Percentiles rank a stretch among this genome's conserved stretches.
phyloP scores from a whole-genome alignment of 2,329 filamentous ascomycete species.

The Stagonosporopsis tanaceti region DNA sequence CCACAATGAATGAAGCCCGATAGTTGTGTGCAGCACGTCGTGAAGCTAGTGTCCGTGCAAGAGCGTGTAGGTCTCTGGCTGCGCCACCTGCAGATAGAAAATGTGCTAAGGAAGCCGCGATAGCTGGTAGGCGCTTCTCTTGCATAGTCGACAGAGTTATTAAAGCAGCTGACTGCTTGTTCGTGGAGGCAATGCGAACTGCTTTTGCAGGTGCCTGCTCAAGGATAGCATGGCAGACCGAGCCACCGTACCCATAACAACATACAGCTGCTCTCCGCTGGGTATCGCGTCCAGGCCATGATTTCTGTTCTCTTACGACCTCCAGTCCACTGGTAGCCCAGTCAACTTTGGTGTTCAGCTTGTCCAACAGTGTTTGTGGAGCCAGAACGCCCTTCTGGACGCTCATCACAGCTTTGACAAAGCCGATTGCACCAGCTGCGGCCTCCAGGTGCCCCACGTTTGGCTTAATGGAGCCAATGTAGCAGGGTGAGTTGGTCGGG shows the following conservation, averaged over 20 bases:
- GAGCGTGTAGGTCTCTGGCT: slow-evolving; percentile 22
- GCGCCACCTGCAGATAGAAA: slow-evolving; percentile 36
- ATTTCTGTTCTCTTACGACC: slow-evolving; percentile 10
- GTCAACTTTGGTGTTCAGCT: slow-evolving; percentile 46
- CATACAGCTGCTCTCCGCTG: slow-evolving; percentile 52
- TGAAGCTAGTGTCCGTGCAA: slow-evolving; percentile 40
- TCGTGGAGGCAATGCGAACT: neutral
- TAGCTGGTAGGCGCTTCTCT: slow-evolving; percentile 37
- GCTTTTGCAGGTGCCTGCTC: slow-evolving; percentile 41
- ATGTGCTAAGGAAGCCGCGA: slow-evolving; percentile 29
- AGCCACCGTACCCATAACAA: slow-evolving; percentile 56
- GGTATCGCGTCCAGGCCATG: slow-evolving; percentile 31
- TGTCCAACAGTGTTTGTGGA: slow-evolving; percentile 31
- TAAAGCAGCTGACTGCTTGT: neutral
- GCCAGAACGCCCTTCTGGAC: slow-evolving; percentile 49
- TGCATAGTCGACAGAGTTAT: slow-evolving; percentile 45
- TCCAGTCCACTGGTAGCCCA: slow-evolving; percentile 21
- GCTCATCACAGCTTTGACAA: slow-evolving; percentile 50
- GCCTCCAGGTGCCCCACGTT: slow-evolving; percentile 55
- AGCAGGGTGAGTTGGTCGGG: slow-evolving; percentile 9
- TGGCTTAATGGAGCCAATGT: slow-evolving; percentile 39
- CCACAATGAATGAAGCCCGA: slow-evolving; percentile 37
- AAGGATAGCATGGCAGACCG: slow-evolving; percentile 54
- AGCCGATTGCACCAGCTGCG: slow-evolving; percentile 47
- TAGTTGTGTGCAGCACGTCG: slow-evolving; percentile 47